phyloP scores from a whole-genome alignment of 1,139 yeast genomes.

The Yamadazyma kanchanaburiensis region DNA sequence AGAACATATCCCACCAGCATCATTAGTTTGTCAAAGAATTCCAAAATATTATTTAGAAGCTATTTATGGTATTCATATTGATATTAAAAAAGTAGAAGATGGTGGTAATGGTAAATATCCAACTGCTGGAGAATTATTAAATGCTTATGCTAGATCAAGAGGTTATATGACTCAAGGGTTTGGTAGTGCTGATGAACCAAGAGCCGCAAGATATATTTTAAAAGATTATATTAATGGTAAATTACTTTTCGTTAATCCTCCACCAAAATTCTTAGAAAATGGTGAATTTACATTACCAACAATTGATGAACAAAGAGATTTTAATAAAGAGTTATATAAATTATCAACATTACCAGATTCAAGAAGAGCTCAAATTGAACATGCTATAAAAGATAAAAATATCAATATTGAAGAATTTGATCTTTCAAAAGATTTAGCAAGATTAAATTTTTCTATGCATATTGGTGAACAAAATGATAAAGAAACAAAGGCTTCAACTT shows the following conservation, averaged over 20 bases:
- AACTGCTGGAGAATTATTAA: slow-evolving; percentile 83
- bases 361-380: slow-evolving; percentile 66
- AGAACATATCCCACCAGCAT: slow-evolving; percentile 89
- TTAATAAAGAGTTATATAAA: slow-evolving; percentile 72
- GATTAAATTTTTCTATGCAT: slow-evolving; percentile 78
- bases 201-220: slow-evolving; percentile 89
- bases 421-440: slow-evolving; percentile 64
- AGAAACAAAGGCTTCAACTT: slow-evolving; percentile 35
- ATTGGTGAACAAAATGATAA: slow-evolving; percentile 37
- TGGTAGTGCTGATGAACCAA: slow-evolving; percentile 94
- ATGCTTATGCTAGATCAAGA: slow-evolving; percentile 93
- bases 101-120: slow-evolving; percentile 85
- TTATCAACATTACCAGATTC: slow-evolving; percentile 64
- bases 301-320: slow-evolving; percentile 51
- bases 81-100: slow-evolving; percentile 68
- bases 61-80: slow-evolving; percentile 87
- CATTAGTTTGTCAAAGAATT: slow-evolving; percentile 80
- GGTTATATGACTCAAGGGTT: slow-evolving; percentile 98
- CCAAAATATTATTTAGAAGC: slow-evolving; percentile 91
- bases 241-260: slow-evolving; percentile 81
- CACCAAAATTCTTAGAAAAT: slow-evolving; percentile 54
- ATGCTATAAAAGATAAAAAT: slow-evolving; percentile 57
- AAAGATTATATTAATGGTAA: slow-evolving; percentile 96
- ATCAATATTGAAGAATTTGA: slow-evolving; percentile 53
- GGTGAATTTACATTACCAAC: slow-evolving; percentile 35